phyloP scores from a whole-genome alignment of 2,329 filamentous ascomycete species.

The Exophiala oligosperma region DNA sequence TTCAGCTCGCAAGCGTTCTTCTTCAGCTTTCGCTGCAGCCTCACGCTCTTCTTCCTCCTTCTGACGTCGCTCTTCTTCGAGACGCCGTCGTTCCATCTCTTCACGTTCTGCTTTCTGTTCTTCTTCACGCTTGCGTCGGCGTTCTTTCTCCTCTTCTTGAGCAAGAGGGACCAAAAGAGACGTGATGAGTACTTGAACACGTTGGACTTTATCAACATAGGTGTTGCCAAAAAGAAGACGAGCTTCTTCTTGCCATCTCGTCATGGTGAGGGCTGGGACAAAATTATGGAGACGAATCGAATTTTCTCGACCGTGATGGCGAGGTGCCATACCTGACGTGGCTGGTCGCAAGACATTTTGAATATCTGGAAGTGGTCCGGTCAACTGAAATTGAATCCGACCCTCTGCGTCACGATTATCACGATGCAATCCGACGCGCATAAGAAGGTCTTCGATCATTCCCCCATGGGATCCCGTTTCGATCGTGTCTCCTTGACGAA shows the following conservation, averaged over 20 bases:
- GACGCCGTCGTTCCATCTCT: constrained; percentile 62
- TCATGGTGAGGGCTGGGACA: constrained; percentile 66
- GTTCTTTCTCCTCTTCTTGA: constrained; percentile 74
- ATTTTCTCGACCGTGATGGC: constrained; percentile 46
- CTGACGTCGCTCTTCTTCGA: constrained; percentile 72
- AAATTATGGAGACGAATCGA: constrained; percentile 74
- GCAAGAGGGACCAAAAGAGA: constrained; percentile 78
- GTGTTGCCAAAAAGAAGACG: constrained; percentile 75
- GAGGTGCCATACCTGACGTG: constrained; percentile 54
- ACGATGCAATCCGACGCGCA: constrained; percentile 55
- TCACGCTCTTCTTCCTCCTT: constrained; percentile 68
- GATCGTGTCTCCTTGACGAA: constrained; percentile 10
- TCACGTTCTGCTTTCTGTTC: constrained; percentile 61
- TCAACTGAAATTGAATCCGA: constrained; percentile 53
- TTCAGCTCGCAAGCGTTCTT: constrained; percentile 60
- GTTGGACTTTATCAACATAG: constrained; percentile 67
- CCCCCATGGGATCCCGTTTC: constrained; percentile 34
- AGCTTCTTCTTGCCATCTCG: constrained; percentile 87
- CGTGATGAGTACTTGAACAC: constrained; percentile 68
- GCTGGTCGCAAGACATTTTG: constrained; percentile 30
- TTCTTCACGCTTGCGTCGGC: constrained; percentile 60
- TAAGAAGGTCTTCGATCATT: constrained; percentile 35
- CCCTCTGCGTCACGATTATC: constrained; percentile 49
- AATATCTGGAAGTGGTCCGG: constrained; percentile 20
- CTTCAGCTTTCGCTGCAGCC: constrained; percentile 53